These are phyloP conservation scores for Barnettozyma sp. DNA, from an alignment of 805 yeast genomes.

Conservation along the genomic window DNA sequence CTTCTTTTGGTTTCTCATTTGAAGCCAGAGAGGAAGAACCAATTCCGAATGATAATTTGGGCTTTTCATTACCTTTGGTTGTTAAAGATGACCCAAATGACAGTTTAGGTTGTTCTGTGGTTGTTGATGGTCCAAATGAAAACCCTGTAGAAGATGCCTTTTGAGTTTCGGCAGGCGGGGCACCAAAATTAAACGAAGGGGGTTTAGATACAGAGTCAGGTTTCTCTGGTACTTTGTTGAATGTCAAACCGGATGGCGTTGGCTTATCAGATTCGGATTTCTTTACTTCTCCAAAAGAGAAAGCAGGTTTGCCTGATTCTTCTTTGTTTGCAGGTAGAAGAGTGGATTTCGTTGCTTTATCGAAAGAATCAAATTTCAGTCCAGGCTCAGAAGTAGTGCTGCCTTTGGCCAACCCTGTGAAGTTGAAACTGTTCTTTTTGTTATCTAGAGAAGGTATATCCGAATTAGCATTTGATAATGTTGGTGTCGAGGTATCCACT, in stretches of 20 bases:
- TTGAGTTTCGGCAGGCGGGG: conserved; percentile 5
- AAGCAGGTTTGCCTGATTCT: conserved; percentile 12
- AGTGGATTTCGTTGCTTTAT: conserved; percentile 16
- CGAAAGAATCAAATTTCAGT: conserved; percentile 10
- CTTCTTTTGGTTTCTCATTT: conserved; percentile 3
- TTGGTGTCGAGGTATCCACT: conserved; percentile 2
- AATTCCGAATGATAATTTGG: neutral
- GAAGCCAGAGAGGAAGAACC: conserved; percentile 1
- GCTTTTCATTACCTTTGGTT: neutral
- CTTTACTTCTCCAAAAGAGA: conserved; percentile 13
- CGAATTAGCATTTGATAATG: neutral
- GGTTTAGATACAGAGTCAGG: too few species aligned
- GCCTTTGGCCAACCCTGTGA: neutral
- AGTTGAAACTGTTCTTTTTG: too few species aligned
- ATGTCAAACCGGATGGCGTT: too few species aligned
- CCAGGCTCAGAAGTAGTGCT: conserved; percentile 4
- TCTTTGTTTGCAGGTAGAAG: conserved; percentile 6
- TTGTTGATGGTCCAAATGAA: conserved; percentile 7
- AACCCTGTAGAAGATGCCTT: conserved; percentile 2
- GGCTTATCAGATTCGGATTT: conserved; percentile 6
- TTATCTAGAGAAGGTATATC: neutral
- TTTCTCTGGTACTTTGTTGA: too few species aligned
- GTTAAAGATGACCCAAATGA: neutral
- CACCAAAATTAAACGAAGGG: conserved; percentile 13
- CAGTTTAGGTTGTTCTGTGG: neutral